Percentiles rank a stretch among this genome's conserved stretches.
phyloP scores from a whole-genome alignment of 1,139 yeast species.

The Geotrichum klebahnii region DNA sequence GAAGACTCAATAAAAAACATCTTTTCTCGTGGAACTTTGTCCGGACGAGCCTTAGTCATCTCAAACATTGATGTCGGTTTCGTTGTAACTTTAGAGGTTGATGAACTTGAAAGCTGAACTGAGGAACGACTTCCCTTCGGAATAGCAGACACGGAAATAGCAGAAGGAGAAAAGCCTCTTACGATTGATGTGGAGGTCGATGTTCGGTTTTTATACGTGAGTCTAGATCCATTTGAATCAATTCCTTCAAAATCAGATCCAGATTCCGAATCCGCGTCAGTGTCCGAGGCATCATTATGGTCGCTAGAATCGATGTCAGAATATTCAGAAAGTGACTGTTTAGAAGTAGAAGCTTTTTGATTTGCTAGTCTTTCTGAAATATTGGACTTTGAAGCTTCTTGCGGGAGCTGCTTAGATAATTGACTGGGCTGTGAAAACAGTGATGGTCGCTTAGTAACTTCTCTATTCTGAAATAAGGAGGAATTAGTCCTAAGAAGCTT shows the following conservation, averaged over 20 bases:
- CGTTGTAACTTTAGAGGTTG: constrained; percentile 12
- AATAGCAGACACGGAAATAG: constrained; percentile 35
- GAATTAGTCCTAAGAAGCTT: constrained; percentile 14
- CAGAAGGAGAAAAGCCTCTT: constrained; percentile 47
- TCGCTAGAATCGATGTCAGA: constrained; percentile 1
- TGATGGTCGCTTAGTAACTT: constrained; percentile 15
- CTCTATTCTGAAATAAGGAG: constrained; percentile 9
- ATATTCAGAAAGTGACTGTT: constrained; percentile 4
- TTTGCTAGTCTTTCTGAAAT: not conserved
- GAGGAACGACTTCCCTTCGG: constrained; percentile 1
- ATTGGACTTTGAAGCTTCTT: not conserved
- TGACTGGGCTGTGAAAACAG: constrained; percentile 15
- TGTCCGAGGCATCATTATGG: not conserved
- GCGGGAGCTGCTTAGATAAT: not conserved
- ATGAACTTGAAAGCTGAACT: constrained; percentile 2
- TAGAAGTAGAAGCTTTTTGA: not conserved
- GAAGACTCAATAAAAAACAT: constrained; percentile 61
- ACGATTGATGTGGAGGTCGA: constrained; percentile 45
- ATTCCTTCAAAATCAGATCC: constrained; percentile 22
- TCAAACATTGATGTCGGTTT: constrained; percentile 16
- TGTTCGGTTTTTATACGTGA: constrained; percentile 26
- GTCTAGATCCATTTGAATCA: constrained; percentile 25
- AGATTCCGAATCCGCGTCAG: constrained; percentile 12
- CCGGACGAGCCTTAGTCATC: constrained; percentile 31
- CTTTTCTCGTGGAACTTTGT: constrained; percentile 40